Evolutionary conservation across 2,329 filamentous ascomycete genomes (phyloP), one percentile per base, ranked within the genome.

Genomic region (Ceratocystis huliohia): DNA sequence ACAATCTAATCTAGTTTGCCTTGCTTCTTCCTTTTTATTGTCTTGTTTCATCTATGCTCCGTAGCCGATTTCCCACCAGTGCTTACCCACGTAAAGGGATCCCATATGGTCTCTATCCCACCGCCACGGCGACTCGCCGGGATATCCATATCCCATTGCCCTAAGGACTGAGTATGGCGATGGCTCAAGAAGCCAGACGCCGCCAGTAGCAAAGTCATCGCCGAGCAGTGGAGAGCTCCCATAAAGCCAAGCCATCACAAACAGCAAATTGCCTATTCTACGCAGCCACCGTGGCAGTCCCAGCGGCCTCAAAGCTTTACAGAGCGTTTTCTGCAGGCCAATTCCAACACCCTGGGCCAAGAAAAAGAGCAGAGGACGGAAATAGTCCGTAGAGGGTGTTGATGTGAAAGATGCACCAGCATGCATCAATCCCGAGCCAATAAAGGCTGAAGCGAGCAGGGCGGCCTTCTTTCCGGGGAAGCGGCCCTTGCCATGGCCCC

Each of bases 181-280:
- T 0, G 91, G 90, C 74, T 96, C 91, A 69, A 85, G 84, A 15
- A 95, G 75, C 88, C 89, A 96, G 0, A 96, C 72, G 0, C 89
- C 91, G 0, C 84, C 82, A 10, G 81, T 79, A 0, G 86, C 82
- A 73, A 96, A 85, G 72, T 96, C 92, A 72, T 96, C 84, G 10
- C 85, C 78, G n/a, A 96, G 79, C 45, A 85, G 74, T 50, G 79
- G 79, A 0, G 82, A 82, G 0, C 89, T 93, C 17, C 78, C 73
- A 65, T 85, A 83, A 68, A 95, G 76, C 89, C 90, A 96, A 0
- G 73, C 70, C 4, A 85, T 69, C 0, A 85, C 81, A 70, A 86
- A 88, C 0, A 79, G 25, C 0, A 88, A 74, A 70, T 94, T 96
- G 0, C 78, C 80, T 0, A 74, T 68, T 53, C 81, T 78, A 59